Evolutionary conservation across 2,329 filamentous ascomycete genomes (phyloP), one percentile per base, ranked within the genome.

Genomic region (Colletotrichum spinosum): DNA sequence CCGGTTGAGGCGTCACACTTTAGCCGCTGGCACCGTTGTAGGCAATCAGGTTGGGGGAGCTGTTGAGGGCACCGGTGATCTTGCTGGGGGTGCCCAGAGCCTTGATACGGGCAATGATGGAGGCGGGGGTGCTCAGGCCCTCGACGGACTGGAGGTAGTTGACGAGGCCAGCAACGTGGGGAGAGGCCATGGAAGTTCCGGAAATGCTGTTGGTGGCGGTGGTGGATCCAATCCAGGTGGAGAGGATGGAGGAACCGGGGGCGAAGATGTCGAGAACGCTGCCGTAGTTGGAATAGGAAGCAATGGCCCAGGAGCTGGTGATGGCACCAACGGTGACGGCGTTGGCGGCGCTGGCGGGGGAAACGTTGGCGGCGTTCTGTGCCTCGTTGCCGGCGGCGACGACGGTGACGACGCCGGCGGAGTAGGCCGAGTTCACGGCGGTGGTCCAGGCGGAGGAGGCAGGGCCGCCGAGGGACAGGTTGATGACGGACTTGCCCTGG

Each of bases 101-200:
- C 69, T 79, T 75, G 60, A 87, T 78, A 49, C 79, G 76, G 17
- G 72, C 50, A 34, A 73, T 76, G 37, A 87, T 77, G 33, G 75
- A 76, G 56, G 76, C 74, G 1, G 85, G 82, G 11, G 77, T 79
- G 11, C 67, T 69, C 54, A 72, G 67, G 41, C 72, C 70, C 71
- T 85, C 80, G 1, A 83, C 73, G 10, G 72, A 77, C 65, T 84
- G 72, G 35, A 90, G 74, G 72, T 89, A 90, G n/a, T 85, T 80
- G 12, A 83, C 86, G 15, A 90, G 74, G 8, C 88, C 88, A 17
- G 85, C 80, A 55, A 90, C 80, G 71, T 90, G 87, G 0, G 88
- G 88, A 5, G 82, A 79, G 2, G 88, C 85, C 87, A 90, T 90
- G 38, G 83, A 87, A 4, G 88, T 91, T 37, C 88, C 88, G 6